Percentiles rank a stretch among this genome's conserved stretches.
These are phyloP conservation scores for Pogostemon cablin DNA, from an alignment of 257 asterid species.

Conservation along the genomic window DNA sequence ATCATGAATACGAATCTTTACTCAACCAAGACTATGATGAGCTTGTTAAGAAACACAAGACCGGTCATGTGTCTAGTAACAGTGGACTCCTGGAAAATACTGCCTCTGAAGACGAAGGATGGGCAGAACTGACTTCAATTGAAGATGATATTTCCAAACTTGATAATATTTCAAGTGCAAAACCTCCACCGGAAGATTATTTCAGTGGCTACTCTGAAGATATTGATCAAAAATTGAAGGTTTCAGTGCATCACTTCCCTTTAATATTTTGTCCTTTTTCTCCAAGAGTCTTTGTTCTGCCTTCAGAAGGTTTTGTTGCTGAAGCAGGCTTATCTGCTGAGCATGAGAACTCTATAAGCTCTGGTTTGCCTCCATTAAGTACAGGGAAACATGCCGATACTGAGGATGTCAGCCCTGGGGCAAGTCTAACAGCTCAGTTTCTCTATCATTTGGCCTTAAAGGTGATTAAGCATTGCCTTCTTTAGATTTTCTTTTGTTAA, in stretches of 20 bases:
- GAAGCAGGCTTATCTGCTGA: constrained; percentile 77
- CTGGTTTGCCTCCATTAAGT: constrained; percentile 86
- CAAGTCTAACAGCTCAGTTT: constrained; percentile 88
- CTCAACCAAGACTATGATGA: constrained; percentile 94
- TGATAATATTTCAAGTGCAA: constrained; percentile 44
- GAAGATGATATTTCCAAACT: constrained; percentile 50
- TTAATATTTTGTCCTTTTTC: constrained; percentile 85
- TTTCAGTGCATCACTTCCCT: constrained; percentile 88
- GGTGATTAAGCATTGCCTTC: constrained; percentile 49
- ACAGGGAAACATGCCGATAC: constrained; percentile 63
- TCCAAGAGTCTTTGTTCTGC: constrained; percentile 88
- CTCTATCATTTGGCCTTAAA: constrained; percentile 83
- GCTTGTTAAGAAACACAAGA: constrained; percentile 57
- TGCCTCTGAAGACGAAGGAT: constrained; percentile 66
- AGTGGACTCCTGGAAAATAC: constrained; percentile 39
- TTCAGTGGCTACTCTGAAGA: constrained; percentile 46
- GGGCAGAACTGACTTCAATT: constrained; percentile 65
- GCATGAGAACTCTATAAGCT: constrained; percentile 83
- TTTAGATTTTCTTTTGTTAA: constrained; percentile 25
- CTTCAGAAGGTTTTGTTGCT: constrained; percentile 95
- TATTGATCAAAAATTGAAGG: constrained; percentile 59
- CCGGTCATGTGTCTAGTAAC: constrained; percentile 40
- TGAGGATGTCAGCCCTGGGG: constrained; percentile 87
- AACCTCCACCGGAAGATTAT: constrained; percentile 43
- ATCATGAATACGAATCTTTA: constrained; percentile 78